Conservation (phyloP, 495 filamentous ascomycete genomes). For the Penicillium parvum region DNA sequence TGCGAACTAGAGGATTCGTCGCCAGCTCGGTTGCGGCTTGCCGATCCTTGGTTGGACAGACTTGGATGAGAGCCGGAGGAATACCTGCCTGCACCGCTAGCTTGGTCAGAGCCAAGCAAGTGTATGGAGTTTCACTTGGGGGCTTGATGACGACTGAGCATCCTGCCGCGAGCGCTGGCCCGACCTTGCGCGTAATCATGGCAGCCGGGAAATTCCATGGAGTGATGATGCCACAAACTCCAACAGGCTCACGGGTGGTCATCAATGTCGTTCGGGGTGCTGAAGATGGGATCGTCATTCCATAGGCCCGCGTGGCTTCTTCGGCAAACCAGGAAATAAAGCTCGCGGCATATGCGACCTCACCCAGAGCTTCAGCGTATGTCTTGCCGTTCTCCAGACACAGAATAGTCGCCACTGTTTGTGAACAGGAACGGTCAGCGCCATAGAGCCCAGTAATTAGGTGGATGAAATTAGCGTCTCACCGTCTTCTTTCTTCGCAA, state of each 20-base stretch:
- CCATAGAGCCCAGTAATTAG: too few relatives aligned
- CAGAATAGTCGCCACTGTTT: constrained; percentile 21
- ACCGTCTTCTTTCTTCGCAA: constrained; percentile 75
- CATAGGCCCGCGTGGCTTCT: constrained; percentile 58
- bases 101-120: constrained; percentile 40
- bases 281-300: constrained; percentile 62
- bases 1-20: constrained; percentile 28
- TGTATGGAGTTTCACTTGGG: constrained; percentile 47
- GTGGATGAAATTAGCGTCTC: too few relatives aligned
- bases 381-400: constrained; percentile 60
- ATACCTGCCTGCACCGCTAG: constrained; percentile 44
- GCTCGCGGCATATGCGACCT: constrained; percentile 57
- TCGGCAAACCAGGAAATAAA: constrained; percentile 67
- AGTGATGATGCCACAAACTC: constrained; percentile 33
- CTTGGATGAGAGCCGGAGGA: constrained; percentile 12
- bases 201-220: constrained; percentile 83
- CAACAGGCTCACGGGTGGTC: constrained; percentile 32
- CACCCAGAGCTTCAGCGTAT: constrained; percentile 54
- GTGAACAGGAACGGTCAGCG: constrained; percentile 22
- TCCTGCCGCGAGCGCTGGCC: constrained; percentile 48
- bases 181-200: constrained; percentile 80
- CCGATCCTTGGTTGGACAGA: constrained; percentile 20
- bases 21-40: constrained; percentile 27
- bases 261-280: constrained; percentile 38
- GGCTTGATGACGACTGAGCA: constrained; percentile 49